Evolutionary conservation across 2,329 filamentous ascomycete species (phyloP).

Genomic region (Aspergillus novoparasiticus): DNA sequence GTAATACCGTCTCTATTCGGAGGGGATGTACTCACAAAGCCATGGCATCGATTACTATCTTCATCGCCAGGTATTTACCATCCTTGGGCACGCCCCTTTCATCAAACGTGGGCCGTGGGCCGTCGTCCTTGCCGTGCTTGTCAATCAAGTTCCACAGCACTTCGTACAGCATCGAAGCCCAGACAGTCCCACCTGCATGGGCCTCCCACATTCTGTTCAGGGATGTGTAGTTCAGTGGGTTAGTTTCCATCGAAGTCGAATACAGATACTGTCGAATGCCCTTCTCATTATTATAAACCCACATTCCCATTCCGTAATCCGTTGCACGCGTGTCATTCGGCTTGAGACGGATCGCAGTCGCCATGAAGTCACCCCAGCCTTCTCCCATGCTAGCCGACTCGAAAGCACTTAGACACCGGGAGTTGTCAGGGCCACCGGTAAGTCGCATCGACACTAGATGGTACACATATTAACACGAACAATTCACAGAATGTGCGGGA

Average conservation of each 20-base stretch:
- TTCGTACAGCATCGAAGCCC: constrained; percentile 19
- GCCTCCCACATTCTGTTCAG: constrained; percentile 10
- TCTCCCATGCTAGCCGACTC: constrained; percentile 21
- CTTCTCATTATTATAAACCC: constrained; percentile 3
- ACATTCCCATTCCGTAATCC: constrained; percentile 14
- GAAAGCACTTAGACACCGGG: constrained; percentile 11
- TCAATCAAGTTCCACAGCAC: constrained; percentile 21
- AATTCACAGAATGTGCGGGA: background rate
- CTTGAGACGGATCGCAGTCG: constrained; percentile 17
- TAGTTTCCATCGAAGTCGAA: constrained; percentile 12
- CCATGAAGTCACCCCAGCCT: constrained; percentile 22
- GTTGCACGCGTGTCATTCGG: constrained; percentile 8
- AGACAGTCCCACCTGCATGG: constrained; percentile 15
- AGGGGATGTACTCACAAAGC: constrained; percentile 12
- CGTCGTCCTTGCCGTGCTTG: constrained; percentile 17
- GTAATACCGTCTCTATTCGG: too few relatives aligned
- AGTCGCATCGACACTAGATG: constrained; percentile 17
- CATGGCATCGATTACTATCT: constrained; percentile 19
- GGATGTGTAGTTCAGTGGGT: constrained; percentile 14
- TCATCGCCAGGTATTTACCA: constrained; percentile 20
- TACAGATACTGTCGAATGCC: constrained; percentile 17
- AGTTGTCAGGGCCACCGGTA: constrained; percentile 17
- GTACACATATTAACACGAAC: background rate
- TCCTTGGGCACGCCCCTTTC: constrained; percentile 9
- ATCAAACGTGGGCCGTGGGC: constrained; percentile 1